Evolutionary conservation across 208 protist species (phyloP).

Genomic region (Trypanosoma rangeli): DNA sequence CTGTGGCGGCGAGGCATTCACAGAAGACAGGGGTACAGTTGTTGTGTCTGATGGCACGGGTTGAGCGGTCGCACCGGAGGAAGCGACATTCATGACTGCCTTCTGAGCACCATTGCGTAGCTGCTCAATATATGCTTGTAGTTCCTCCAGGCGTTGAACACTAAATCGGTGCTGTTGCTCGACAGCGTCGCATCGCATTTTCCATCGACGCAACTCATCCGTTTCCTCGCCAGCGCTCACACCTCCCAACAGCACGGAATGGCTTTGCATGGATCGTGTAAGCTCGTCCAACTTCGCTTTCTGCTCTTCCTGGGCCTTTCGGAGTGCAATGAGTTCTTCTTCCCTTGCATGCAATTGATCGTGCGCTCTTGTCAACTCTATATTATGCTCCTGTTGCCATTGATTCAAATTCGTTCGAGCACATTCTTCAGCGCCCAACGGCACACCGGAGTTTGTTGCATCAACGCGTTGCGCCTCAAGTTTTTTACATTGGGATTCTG

Average conservation of each 20-base stretch:
- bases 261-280: neutral
- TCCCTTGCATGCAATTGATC: slow-evolving; percentile 10
- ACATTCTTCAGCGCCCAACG: neutral
- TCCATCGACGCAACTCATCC: slow-evolving; percentile 25
- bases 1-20: slow-evolving; percentile 12
- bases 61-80: neutral
- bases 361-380: slow-evolving; percentile 1
- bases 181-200: slow-evolving; percentile 13
- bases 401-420: neutral
- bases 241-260: neutral
- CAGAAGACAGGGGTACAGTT: slow-evolving; percentile 22
- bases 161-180: slow-evolving; percentile 27
- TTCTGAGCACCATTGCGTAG: slow-evolving; percentile 27
- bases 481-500: slow-evolving; percentile 29
- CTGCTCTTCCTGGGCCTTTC: slow-evolving; percentile 19
- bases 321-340: slow-evolving; percentile 14
- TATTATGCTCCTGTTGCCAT: slow-evolving; percentile 4
- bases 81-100: slow-evolving; percentile 22
- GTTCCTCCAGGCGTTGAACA: slow-evolving; percentile 24
- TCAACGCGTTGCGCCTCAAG: slow-evolving; percentile 12
- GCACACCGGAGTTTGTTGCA: neutral
- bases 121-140: slow-evolving; percentile 41
- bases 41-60: slow-evolving; percentile 6
- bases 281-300: slow-evolving; percentile 12
- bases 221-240: neutral